phyloP scores from a whole-genome alignment of 2,329 filamentous ascomycete species.

The Verticillium longisporum region DNA sequence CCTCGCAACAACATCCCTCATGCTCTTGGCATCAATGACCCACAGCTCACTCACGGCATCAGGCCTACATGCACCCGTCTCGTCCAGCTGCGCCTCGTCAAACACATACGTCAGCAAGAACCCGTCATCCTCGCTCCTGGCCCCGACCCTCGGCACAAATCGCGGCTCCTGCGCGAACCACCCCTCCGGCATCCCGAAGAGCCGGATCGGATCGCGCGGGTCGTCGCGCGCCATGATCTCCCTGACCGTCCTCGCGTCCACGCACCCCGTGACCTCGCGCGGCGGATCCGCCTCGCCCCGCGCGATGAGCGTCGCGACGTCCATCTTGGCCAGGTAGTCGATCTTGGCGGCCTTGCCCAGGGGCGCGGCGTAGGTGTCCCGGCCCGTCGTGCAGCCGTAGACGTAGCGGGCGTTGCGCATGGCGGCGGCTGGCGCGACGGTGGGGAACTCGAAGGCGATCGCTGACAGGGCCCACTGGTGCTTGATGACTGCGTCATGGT shows the following conservation, averaged over 20 bases:
- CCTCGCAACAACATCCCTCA: conserved; percentile 52
- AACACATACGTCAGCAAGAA: conserved; percentile 65
- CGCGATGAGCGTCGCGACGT: conserved; percentile 44
- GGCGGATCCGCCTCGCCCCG: conserved; percentile 39
- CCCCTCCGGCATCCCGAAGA: conserved; percentile 53
- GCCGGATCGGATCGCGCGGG: conserved; percentile 47
- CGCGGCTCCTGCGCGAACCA: conserved; percentile 62
- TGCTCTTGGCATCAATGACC: conserved; percentile 58
- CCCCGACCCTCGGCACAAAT: conserved; percentile 46
- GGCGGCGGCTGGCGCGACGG: conserved; percentile 42
- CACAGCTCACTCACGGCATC: conserved; percentile 55
- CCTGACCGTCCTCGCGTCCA: conserved; percentile 48
- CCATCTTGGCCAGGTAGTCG: conserved; percentile 57
- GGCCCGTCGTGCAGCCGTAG: conserved; percentile 59
- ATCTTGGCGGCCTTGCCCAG: conserved; percentile 61
- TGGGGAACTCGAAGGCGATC: conserved; percentile 64
- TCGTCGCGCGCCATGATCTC: conserved; percentile 42
- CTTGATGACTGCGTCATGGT: conserved; percentile 31
- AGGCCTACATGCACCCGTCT: conserved; percentile 33
- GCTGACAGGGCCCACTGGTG: conserved; percentile 59
- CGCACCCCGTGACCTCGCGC: conserved; percentile 48
- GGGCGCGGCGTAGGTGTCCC: conserved; percentile 49
- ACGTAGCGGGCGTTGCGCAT: conserved; percentile 56
- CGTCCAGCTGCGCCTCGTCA: conserved; percentile 58
- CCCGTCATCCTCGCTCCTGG: conserved; percentile 53